phyloP scores from a whole-genome alignment of 2,329 filamentous ascomycete species.

The Aotearoamyces nothofagi region DNA sequence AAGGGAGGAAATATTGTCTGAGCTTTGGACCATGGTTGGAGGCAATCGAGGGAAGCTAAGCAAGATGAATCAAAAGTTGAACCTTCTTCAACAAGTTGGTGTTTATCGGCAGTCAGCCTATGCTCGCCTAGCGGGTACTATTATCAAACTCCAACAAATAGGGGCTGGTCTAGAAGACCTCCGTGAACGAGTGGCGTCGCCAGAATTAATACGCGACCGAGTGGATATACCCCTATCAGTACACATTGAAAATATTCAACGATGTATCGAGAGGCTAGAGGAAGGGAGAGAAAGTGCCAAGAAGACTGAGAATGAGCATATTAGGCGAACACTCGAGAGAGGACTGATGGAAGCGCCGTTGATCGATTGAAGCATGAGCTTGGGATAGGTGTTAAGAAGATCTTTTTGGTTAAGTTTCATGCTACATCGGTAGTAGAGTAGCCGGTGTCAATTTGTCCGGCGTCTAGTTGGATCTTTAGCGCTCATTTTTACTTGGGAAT shows the following conservation, averaged over 20 bases:
- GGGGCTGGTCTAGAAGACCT: conserved; percentile 56
- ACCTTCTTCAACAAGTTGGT: conserved; percentile 49
- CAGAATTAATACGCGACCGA: conserved; percentile 39
- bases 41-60: conserved; percentile 46
- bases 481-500: too few species aligned
- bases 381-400: too few species aligned
- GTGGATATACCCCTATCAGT: conserved; percentile 48
- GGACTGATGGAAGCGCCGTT: too few species aligned
- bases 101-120: conserved; percentile 50
- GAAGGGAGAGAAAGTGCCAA: conserved; percentile 42
- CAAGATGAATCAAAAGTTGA: conserved; percentile 46
- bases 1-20: conserved; percentile 51
- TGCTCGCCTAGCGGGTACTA: conserved; percentile 50
- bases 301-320: conserved; percentile 40
- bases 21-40: conserved; percentile 61
- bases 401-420: too few species aligned
- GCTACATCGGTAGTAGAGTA: too few species aligned
- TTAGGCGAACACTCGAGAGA: conserved; percentile 34
- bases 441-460: too few species aligned
- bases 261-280: conserved; percentile 58
- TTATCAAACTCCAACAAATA: conserved; percentile 62
- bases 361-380: too few species aligned
- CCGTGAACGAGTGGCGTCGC: conserved; percentile 52
- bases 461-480: too few species aligned
- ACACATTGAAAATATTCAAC: conserved; percentile 61